Percentiles rank a stretch among this genome's conserved stretches.
These are phyloP conservation scores for Heterobasidion occidentale DNA, from an alignment of 1,284 basidiomycete genomes.

Conservation along the genomic window DNA sequence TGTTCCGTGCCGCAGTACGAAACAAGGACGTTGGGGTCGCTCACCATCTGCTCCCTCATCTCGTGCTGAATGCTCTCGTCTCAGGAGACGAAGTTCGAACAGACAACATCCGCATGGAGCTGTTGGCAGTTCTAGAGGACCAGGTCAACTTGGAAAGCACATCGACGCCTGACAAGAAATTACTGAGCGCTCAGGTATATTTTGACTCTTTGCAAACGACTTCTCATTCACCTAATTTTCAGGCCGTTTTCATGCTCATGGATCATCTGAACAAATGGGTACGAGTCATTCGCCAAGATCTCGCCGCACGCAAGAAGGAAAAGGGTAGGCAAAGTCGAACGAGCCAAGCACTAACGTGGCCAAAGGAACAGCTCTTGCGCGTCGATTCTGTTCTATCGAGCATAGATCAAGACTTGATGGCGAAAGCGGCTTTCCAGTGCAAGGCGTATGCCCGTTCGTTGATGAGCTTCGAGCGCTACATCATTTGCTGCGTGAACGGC, in stretches of 20 bases:
- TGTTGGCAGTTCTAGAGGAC: conserved; percentile 80
- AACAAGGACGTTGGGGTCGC: conserved; percentile 91
- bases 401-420: conserved; percentile 87
- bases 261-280: conserved; percentile 95
- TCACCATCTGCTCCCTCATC: conserved; percentile 85
- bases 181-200: conserved; percentile 84
- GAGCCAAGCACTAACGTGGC: conserved; percentile 26
- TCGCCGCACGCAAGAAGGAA: conserved; percentile 35
- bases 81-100: conserved; percentile 62
- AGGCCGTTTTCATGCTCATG: conserved; percentile 92
- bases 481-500: conserved; percentile 45
- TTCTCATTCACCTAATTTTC: neutral
- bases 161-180: conserved; percentile 68
- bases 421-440: conserved; percentile 89
- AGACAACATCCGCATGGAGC: conserved; percentile 67
- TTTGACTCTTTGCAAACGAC: neutral
- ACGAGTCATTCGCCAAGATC: conserved; percentile 55
- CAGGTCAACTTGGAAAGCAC: conserved; percentile 63
- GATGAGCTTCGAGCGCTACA: conserved; percentile 89
- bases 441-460: conserved; percentile 91
- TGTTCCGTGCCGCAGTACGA: conserved; percentile 74
- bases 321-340: conserved; percentile 37
- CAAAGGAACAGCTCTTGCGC: conserved; percentile 52
- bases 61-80: conserved; percentile 83
- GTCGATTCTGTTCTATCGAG: conserved; percentile 78